Conservation (phyloP, 1,284 basidiomycete genomes). For the Cryptococcus sp. region DNA sequence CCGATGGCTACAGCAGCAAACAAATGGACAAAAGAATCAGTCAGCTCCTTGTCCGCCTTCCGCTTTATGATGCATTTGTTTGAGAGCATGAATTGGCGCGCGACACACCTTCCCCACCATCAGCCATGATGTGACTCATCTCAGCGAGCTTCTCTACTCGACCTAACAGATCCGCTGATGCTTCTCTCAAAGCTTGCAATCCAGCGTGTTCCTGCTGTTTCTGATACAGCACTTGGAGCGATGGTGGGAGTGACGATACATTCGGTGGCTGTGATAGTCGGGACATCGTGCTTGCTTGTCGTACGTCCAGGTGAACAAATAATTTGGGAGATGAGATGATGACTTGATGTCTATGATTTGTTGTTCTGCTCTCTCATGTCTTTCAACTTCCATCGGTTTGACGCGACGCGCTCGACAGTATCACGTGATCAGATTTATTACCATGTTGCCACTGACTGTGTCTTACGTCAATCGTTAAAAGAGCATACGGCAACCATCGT, state of each 20-base stretch:
- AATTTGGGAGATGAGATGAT: no score
- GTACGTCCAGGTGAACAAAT: no score
- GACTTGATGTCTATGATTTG: no score
- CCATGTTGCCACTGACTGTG: neutral
- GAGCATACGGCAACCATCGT: no score
- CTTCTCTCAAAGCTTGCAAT: slow-evolving; percentile 47
- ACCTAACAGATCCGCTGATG: slow-evolving; percentile 38
- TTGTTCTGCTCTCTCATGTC: no score
- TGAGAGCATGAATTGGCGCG: neutral
- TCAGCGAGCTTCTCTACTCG: slow-evolving; percentile 48
- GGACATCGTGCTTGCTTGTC: slow-evolving; percentile 9
- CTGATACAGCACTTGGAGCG: slow-evolving; percentile 42
- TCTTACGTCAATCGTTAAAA: no score
- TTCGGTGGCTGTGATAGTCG: slow-evolving; percentile 5
- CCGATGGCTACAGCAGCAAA: slow-evolving; percentile 38
- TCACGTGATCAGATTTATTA: neutral
- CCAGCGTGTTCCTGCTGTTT: slow-evolving; percentile 53
- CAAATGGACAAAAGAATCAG: neutral
- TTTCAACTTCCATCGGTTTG: neutral
- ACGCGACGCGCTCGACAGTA: neutral
- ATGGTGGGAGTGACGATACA: slow-evolving; percentile 34
- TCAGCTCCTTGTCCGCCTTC: neutral
- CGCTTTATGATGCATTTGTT: neutral
- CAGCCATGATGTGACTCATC: slow-evolving; percentile 53
- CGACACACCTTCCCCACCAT: slow-evolving; percentile 49